A percentile compares a stretch with the other conserved stretches of the same genome.
These are phyloP conservation scores for Mycosarcoma maydis DNA, from an alignment of 1,284 basidiomycete genomes.

Conservation along the genomic window DNA sequence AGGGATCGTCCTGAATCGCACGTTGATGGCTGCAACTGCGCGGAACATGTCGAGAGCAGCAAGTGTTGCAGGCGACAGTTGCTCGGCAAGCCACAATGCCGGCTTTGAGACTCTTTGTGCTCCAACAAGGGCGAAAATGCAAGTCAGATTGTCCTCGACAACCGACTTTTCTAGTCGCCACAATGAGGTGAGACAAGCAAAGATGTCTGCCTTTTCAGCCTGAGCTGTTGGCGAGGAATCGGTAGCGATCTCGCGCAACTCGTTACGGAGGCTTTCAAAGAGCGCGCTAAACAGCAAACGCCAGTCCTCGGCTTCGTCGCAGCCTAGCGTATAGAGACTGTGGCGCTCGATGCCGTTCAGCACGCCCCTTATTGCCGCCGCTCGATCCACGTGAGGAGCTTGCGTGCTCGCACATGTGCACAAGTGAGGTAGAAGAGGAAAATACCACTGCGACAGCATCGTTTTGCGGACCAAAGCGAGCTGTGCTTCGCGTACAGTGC, in stretches of 20 bases:
- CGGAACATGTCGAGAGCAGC: conserved; percentile 35
- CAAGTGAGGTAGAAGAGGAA: conserved; percentile 29
- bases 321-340: conserved; percentile 23
- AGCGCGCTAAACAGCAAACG: conserved; percentile 23
- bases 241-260: conserved; percentile 6
- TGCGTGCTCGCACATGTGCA: neutral
- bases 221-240: conserved; percentile 1
- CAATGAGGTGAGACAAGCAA: conserved; percentile 25
- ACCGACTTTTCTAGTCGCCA: conserved; percentile 43
- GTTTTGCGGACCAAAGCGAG: conserved; percentile 33
- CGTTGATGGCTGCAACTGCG: conserved; percentile 18
- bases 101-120: conserved; percentile 15
- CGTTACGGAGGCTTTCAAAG: conserved; percentile 11
- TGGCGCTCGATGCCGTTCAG: conserved; percentile 32
- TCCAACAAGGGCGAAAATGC: conserved; percentile 25
- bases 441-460: conserved; percentile 38
- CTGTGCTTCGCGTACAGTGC: conserved; percentile 30
- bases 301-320: conserved; percentile 42
- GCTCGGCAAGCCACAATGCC: conserved; percentile 17
- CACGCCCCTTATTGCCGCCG: conserved; percentile 25
- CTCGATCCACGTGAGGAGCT: neutral
- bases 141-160: conserved; percentile 24
- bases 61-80: conserved; percentile 8
- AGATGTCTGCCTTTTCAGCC: conserved; percentile 12
- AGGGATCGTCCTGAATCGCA: conserved; percentile 30